Percentiles rank a stretch among this genome's conserved stretches.
Evolutionary conservation across 2,329 filamentous ascomycete species (phyloP).

Genomic region (Aspergillus carbonarius): DNA sequence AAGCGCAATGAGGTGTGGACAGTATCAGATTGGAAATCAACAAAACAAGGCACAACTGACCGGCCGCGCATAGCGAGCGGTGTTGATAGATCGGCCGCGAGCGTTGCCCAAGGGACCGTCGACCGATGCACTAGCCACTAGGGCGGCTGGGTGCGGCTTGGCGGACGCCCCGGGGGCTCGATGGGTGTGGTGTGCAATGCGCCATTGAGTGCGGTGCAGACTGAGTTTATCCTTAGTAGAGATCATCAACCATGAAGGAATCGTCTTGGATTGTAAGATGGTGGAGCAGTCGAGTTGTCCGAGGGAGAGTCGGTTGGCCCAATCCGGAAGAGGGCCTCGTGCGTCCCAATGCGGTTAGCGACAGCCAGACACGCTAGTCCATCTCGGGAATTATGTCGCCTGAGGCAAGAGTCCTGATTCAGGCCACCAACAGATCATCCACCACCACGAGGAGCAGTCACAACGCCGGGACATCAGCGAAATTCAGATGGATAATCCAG

Average conservation of each 20-base stretch:
- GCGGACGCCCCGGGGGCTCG: constrained; percentile 3
- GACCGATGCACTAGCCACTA: constrained; percentile 18
- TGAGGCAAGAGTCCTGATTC: not conserved
- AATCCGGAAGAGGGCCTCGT: not conserved
- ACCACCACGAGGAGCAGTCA: not conserved
- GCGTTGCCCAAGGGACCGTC: constrained; percentile 24
- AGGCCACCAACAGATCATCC: not conserved
- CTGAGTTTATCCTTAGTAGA: not conserved
- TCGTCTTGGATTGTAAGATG: not conserved
- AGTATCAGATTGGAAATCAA: constrained; percentile 4
- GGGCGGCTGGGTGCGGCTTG: constrained; percentile 6
- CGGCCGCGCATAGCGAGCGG: constrained; percentile 1
- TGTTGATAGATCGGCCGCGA: constrained; percentile 11
- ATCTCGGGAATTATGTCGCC: not conserved
- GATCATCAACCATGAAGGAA: not conserved
- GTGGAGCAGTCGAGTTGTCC: no score
- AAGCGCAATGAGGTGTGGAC: not conserved
- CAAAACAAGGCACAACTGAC: constrained; percentile 8
- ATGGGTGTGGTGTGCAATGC: not conserved
- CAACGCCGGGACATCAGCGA: no score
- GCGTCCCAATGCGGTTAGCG: not conserved
- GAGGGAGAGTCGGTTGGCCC: no score
- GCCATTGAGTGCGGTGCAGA: not conserved
- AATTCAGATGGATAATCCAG: no score
- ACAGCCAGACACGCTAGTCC: not conserved